Evolutionary conservation across 345 rosid genomes (phyloP).

Genomic region (Eucalyptus virginea): DNA sequence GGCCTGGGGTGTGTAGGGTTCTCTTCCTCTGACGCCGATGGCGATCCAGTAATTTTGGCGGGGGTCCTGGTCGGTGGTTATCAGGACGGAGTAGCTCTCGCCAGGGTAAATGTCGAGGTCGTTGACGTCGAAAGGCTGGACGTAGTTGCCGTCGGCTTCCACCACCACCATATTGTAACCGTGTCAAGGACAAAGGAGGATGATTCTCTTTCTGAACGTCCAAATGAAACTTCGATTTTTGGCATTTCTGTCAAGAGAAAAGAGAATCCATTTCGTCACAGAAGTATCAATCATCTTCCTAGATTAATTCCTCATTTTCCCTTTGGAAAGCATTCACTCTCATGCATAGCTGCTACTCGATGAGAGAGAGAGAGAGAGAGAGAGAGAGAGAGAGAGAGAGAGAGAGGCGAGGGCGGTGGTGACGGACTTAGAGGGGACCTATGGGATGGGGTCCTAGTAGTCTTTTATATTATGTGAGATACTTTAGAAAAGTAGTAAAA

Average conservation of each 20-base stretch:
- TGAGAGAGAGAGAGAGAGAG: not conserved
- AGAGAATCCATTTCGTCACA: not conserved
- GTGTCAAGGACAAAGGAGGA: conserved; percentile 1
- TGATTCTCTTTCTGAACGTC: no score
- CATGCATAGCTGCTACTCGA: no score
- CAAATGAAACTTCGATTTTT: not conserved
- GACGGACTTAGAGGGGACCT: no score
- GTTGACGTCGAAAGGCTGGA: conserved; percentile 44
- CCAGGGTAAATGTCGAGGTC: conserved; percentile 73
- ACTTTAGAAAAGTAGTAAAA: no score
- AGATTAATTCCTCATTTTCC: not conserved
- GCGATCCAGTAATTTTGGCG: conserved; percentile 51
- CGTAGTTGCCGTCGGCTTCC: conserved; percentile 77
- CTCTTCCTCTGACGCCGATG: conserved; percentile 45
- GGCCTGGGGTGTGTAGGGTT: conserved; percentile 46
- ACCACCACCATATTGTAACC: conserved; percentile 63
- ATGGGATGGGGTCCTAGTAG: no score
- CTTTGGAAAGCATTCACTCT: no score
- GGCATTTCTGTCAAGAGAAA: not conserved
- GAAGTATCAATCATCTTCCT: not conserved
- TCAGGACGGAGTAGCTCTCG: conserved; percentile 68
- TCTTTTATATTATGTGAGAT: no score
- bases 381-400: not conserved
- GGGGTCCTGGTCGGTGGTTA: conserved; percentile 41
- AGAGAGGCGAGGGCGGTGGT: conserved; percentile 62